Evolutionary conservation across 1,139 yeast genomes (phyloP).

Genomic region (Magnusiomyces suaveolens): DNA sequence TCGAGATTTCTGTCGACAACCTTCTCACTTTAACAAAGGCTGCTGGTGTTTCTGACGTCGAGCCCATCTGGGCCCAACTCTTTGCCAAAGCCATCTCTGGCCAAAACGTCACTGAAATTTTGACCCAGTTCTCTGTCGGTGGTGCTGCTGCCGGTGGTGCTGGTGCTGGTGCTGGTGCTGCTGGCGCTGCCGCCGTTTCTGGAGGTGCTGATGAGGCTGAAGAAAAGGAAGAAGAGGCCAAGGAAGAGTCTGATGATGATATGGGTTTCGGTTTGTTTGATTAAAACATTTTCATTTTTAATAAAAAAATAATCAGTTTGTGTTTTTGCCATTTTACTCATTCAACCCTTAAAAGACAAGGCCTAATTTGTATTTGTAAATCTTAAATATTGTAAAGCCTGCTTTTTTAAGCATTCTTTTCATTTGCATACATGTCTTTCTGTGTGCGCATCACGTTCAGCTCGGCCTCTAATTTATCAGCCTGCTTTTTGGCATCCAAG

Average conservation of each 20-base stretch:
- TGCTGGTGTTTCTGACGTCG: constrained; percentile 75
- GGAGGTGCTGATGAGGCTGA: constrained; percentile 46
- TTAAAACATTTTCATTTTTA: constrained; percentile 19
- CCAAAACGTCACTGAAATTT: constrained; percentile 27
- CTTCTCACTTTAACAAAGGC: constrained; percentile 74
- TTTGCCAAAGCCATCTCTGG: constrained; percentile 87
- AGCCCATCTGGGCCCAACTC: constrained; percentile 45
- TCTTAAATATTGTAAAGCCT: no score
- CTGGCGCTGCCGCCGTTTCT: constrained; percentile 52
- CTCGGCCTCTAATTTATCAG: not conserved
- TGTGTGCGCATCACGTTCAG: not conserved
- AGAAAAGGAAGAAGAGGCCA: constrained; percentile 25
- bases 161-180: constrained; percentile 52
- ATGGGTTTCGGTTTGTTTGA: constrained; percentile 36
- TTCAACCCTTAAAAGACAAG: no score
- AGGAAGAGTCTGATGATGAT: constrained; percentile 30
- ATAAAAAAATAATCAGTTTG: not conserved
- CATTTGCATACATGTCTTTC: constrained; percentile 24
- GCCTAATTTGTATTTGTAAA: no score
- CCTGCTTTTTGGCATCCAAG: constrained; percentile 26
- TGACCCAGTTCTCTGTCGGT: constrained; percentile 90
- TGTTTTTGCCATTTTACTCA: no score
- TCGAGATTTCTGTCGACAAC: constrained; percentile 91
- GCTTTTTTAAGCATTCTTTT: no score
- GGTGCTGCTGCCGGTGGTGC: constrained; percentile 56